Conservation (phyloP, 257 asterid species). For the Orobanche coerulescens region DNA sequence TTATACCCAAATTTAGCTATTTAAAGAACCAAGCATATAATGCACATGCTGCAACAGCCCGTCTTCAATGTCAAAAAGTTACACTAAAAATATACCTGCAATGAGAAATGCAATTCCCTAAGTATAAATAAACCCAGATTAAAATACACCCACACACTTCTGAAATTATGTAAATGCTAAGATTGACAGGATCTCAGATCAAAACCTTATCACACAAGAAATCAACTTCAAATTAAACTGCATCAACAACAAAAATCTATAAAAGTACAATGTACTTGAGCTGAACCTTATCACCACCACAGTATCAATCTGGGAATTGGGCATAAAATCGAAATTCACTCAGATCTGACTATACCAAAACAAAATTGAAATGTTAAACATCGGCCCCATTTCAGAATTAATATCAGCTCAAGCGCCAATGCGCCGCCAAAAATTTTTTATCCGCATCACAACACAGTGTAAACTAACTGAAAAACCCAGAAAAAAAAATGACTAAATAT, state of each 20-base stretch:
- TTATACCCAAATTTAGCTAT: neutral
- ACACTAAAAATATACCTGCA: too few species aligned
- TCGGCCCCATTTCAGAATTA: conserved; percentile 18
- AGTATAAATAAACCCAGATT: conserved; percentile 1
- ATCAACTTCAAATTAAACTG: conserved; percentile 1
- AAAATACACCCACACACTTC: neutral
- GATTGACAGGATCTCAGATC: conserved; percentile 21
- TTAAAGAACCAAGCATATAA: neutral
- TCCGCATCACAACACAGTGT: too few species aligned
- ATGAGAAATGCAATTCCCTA: neutral
- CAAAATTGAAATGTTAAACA: conserved; percentile 24
- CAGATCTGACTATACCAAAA: conserved; percentile 46
- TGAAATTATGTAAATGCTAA: neutral
- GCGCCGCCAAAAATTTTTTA: neutral
- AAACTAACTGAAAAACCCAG: conserved; percentile 4
- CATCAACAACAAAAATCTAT: conserved; percentile 1
- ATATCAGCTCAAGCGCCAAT: conserved; percentile 19
- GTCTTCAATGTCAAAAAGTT: too few species aligned
- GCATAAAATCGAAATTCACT: conserved; percentile 16
- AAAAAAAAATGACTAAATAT: conserved; percentile 8
- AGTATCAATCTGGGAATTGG: conserved; percentile 13
- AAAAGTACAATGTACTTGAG: neutral
- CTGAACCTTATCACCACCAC: neutral
- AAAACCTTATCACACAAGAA: conserved; percentile 1
- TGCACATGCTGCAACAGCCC: conserved; percentile 5